Evolutionary conservation across 2,329 filamentous ascomycete genomes (phyloP), one percentile per base, ranked within the genome.

Genomic region (Clonostachys rosea): DNA sequence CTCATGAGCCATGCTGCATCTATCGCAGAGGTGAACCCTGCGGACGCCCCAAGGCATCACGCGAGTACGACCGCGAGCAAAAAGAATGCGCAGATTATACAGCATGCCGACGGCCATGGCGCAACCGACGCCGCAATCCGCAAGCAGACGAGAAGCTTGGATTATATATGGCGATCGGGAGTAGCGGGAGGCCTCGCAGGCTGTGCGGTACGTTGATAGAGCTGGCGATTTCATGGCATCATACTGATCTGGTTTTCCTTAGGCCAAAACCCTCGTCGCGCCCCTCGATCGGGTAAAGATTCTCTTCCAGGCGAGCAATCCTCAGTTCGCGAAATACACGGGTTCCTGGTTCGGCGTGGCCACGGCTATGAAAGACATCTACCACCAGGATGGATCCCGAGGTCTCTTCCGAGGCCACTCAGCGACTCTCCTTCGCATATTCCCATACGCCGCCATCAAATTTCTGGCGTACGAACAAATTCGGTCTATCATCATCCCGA

Each of bases 381-480:
- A 94, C 58, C 70, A 66, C 20, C 74, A 81, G 42, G 87, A 95
- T 52, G 94, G 94, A 36, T 54, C 79, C 3, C 64, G 75, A 11
- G 94, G 94, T 2, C 76, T 99, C 7, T 99, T 91, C 69, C 87
- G 94, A 45, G 94, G 94, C 7, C 94, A 99, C 65, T 96, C 91
- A 5, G 94, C 91, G 4, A 99, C 94, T 0, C 74, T 99, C 4
- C 76, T 97, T 45, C 86, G 94, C 53, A 95, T 99, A 52, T 99
- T 97, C 59, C 94, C 94, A 6, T 99, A 99, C 65, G 94, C 92
- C 14, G 92, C 89, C 42, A 96, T 97, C 68, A 99, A 99, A 62
- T 99, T 99, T 61, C 80, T 99, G 40, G 91, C 92, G 42, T 99
- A 99, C 71, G 94, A 99, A 66, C 94, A 99, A 67, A 89, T 96